These are phyloP conservation scores for Rutstroemia sp. DNA, from an alignment of 2,329 filamentous ascomycete species.

Conservation along the genomic window DNA sequence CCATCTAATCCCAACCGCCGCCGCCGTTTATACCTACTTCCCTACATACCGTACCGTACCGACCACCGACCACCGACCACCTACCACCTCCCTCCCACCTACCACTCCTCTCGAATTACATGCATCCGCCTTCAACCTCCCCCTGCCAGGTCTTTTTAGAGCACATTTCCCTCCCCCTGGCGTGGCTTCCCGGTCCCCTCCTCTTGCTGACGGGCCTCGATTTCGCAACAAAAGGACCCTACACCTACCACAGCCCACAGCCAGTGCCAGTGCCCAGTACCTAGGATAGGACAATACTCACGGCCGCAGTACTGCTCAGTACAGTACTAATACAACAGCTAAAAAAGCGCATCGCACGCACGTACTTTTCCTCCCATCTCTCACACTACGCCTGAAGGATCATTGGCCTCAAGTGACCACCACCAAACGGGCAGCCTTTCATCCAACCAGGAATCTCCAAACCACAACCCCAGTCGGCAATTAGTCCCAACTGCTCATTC, in stretches of 20 bases:
- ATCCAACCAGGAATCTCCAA: neutral
- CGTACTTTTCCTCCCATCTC: neutral
- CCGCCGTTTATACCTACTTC: too few relatives aligned
- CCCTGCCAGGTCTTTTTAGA: too few relatives aligned
- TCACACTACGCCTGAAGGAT: neutral
- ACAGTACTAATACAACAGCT: neutral
- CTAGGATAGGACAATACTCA: too few relatives aligned
- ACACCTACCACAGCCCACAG: too few relatives aligned
- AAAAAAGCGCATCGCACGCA: neutral
- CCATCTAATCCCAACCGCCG: neutral
- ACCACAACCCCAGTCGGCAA: neutral
- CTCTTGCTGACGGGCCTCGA: too few relatives aligned
- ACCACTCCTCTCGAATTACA: too few relatives aligned
- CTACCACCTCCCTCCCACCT: neutral
- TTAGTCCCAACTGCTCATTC: neutral
- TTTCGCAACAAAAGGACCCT: too few relatives aligned
- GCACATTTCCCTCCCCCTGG: too few relatives aligned
- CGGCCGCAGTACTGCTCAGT: too few relatives aligned
- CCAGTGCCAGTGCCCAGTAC: too few relatives aligned
- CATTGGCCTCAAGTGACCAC: neutral
- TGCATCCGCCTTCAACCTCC: too few relatives aligned
- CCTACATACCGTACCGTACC: neutral
- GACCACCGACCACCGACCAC: neutral
- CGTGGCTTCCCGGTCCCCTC: too few relatives aligned
- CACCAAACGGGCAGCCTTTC: neutral